Evolutionary conservation across 352 stramenopile genomes (phyloP).

Genomic region (Phytophthora cactorum): DNA sequence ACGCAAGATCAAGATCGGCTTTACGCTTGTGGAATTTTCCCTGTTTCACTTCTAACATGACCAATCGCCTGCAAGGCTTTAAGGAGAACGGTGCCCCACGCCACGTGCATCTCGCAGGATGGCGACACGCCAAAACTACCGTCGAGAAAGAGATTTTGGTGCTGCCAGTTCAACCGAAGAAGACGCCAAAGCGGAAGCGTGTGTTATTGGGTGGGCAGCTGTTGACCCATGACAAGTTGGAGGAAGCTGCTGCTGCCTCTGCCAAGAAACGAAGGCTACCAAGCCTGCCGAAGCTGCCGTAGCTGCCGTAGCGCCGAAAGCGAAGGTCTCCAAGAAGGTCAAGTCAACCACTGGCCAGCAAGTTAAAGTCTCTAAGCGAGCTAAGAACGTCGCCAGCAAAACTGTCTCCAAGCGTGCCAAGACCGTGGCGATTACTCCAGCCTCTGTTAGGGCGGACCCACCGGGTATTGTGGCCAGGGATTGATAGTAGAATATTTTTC

Average conservation of each 20-base stretch:
- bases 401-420: too few species aligned
- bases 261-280: neutral
- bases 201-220: neutral
- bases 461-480: too few species aligned
- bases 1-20: neutral
- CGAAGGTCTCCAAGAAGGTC: too few species aligned
- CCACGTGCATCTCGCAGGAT: neutral
- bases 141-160: neutral
- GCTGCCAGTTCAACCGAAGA: neutral
- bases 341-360: too few species aligned
- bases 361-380: too few species aligned
- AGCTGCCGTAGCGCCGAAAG: too few species aligned
- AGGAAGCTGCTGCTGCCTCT: neutral
- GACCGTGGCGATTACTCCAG: too few species aligned
- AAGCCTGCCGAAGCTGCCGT: too few species aligned
- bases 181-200: neutral
- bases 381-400: too few species aligned
- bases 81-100: neutral
- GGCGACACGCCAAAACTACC: neutral
- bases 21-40: neutral
- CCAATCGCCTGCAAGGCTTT: neutral
- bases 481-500: too few species aligned
- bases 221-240: neutral
- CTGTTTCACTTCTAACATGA: neutral
- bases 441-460: too few species aligned